phyloP scores from a whole-genome alignment of 352 stramenopile genomes.

The Phytopythium boreale region DNA sequence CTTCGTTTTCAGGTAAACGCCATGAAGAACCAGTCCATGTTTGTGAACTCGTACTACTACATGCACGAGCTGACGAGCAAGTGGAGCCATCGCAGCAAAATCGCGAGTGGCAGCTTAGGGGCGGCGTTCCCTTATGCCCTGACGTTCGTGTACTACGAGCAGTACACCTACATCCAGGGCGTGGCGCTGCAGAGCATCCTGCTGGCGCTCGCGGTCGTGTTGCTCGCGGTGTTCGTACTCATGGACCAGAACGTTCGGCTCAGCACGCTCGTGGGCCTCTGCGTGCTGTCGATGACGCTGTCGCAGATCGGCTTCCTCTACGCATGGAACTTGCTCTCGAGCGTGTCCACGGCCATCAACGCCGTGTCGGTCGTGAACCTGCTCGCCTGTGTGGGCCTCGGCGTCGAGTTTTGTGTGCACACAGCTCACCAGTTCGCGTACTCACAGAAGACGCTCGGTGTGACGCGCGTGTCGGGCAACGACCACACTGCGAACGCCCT shows the following conservation, averaged over 20 bases:
- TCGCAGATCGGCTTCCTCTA: conserved; percentile 81
- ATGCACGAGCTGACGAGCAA: conserved; percentile 49
- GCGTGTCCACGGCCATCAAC: conserved; percentile 79
- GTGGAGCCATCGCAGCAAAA: conserved; percentile 25
- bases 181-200: conserved; percentile 84
- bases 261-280: conserved; percentile 65
- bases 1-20: conserved; percentile 87
- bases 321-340: conserved; percentile 64
- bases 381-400: conserved; percentile 81
- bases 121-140: conserved; percentile 87
- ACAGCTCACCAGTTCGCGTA: conserved; percentile 82
- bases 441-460: conserved; percentile 44
- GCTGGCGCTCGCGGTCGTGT: conserved; percentile 77
- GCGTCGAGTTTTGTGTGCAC: conserved; percentile 90
- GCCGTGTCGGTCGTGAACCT: conserved; percentile 90
- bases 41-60: conserved; percentile 90
- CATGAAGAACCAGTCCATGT: conserved; percentile 86
- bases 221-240: conserved; percentile 73
- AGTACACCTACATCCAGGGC: conserved; percentile 91
- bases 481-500: conserved; percentile 77
- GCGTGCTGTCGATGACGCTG: conserved; percentile 77
- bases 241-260: conserved; percentile 66
- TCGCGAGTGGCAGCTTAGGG: conserved; percentile 7
- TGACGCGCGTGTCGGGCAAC: conserved; percentile 30
- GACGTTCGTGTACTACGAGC: conserved; percentile 91